Conservation (phyloP, 78 protist genomes). For the Polysphondylium violaceum region DNA sequence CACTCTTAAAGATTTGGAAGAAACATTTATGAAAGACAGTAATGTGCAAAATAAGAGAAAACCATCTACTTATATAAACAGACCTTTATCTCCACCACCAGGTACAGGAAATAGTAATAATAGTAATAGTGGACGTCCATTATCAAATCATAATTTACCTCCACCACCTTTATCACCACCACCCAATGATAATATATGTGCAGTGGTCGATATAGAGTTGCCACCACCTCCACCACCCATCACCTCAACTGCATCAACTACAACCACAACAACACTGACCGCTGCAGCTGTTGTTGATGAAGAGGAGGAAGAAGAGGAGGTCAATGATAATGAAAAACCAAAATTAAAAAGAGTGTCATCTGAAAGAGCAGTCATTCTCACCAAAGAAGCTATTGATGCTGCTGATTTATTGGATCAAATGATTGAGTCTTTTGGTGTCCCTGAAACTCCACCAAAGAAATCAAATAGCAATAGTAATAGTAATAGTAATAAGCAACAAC, state of each 20-base stretch:
- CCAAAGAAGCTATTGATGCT: slow-evolving; percentile 64
- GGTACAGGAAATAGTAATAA: not conserved
- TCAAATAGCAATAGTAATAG: not conserved
- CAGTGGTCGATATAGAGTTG: too few species aligned
- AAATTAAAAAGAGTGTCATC: slow-evolving; percentile 1
- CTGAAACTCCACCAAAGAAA: not conserved
- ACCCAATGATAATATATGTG: not conserved
- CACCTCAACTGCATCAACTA: not conserved
- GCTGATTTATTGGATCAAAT: slow-evolving; percentile 73
- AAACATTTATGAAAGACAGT: slow-evolving; percentile 29
- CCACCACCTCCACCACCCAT: not conserved
- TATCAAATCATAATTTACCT: not conserved
- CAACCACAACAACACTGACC: not conserved
- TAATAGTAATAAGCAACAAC: not conserved
- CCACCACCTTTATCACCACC: slow-evolving; percentile 21
- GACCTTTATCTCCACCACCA: slow-evolving; percentile 21
- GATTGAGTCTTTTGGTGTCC: slow-evolving; percentile 67
- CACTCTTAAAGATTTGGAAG: slow-evolving; percentile 68
- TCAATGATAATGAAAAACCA: not conserved
- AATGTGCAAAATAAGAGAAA: slow-evolving; percentile 38
- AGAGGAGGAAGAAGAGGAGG: too few species aligned
- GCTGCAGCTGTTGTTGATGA: too few species aligned
- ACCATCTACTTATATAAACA: slow-evolving; percentile 28
- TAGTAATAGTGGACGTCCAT: not conserved
- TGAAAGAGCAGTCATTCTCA: slow-evolving; percentile 18